Percentiles rank a stretch among this genome's conserved stretches.
Evolutionary conservation across 139 green algal species (phyloP).

Genomic region (Chlamydomonas sp.): DNA sequence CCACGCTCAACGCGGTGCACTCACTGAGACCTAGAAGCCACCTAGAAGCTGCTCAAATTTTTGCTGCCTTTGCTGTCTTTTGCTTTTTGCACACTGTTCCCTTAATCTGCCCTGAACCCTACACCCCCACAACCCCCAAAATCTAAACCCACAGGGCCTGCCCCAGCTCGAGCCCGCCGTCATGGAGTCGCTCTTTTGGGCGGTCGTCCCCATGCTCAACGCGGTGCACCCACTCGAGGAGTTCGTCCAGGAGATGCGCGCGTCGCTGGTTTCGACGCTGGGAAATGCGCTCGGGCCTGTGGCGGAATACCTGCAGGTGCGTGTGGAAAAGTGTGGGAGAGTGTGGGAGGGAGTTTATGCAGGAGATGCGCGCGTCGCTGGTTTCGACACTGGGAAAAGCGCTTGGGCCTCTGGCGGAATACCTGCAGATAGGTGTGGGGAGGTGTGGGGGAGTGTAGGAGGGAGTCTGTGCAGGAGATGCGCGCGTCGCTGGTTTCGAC

Average conservation of each 20-base stretch:
- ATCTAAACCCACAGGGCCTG: no score
- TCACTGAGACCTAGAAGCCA: neutral
- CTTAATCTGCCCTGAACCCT: no score
- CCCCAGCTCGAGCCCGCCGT: constrained; percentile 62
- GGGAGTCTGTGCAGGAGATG: constrained; percentile 32
- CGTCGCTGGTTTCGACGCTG: constrained; percentile 20
- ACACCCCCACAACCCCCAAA: no score
- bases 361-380: constrained; percentile 22
- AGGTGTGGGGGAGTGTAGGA: no score
- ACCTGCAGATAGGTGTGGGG: no score
- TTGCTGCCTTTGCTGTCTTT: neutral
- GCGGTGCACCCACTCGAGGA: constrained; percentile 55
- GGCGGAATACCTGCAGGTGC: constrained; percentile 37
- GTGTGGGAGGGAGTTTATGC: constrained; percentile 37
- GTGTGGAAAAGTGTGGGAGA: no score
- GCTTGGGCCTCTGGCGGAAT: constrained; percentile 29
- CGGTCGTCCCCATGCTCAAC: constrained; percentile 44
- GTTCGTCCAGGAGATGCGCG: constrained; percentile 23
- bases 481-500: constrained; percentile 14
- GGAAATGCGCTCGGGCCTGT: constrained; percentile 25
- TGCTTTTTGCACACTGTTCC: no score
- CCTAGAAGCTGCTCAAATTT: no score
- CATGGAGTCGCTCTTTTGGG: constrained; percentile 76
- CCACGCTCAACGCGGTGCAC: neutral
- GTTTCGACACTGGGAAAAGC: constrained; percentile 15